Evolutionary conservation across 2,329 filamentous ascomycete species (phyloP), one percentile per base, ranked within the genome.

Genomic region (Microdochium trichocladiopsis): DNA sequence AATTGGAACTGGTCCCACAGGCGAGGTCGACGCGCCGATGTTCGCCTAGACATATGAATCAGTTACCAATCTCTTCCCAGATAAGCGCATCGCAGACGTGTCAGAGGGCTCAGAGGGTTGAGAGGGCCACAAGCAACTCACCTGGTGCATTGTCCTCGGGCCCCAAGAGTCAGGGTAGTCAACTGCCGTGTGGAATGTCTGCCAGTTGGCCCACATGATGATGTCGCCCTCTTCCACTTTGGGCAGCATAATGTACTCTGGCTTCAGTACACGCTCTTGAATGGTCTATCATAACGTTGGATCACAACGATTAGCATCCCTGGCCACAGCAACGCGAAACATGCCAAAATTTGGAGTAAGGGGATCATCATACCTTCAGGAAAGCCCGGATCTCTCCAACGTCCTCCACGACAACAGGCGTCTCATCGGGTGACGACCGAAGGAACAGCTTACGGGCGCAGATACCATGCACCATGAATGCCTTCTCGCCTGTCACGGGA

Each of bases 111-210:
- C 41, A n/a, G 18, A 18, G 18, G 6, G 41, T 45, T 10, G 12
- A 45, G 12, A 45, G 41, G 41, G 41, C 22, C 41, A 45, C 6
- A 22, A 8, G 22, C 14, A 6, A 22, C 41, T 45, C n/a, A 45
- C 72, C 57, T 75, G 73, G 56, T 75, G 73, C 71, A 74, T 75
- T 23, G 71, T 70, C 41, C 73, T 60, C 14, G 66, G 58, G 1
- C 72, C 71, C 49, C 63, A 67, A 25, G 62, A 61, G 28, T 65
- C 61, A 0, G 70, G 72, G 53, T 75, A 75, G 56, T 75, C 73
- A 16, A 75, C 63, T 0, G 70, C 70, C 1, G 68, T 67, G 53
- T 75, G 72, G 54, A 75, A 72, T 50, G 66, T 55, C 51, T 69
- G 66, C 52, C 67, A 72, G 57, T 74, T 74, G 43, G 71, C 69